Base-by-base conservation (phyloP, 2,329 filamentous ascomycete species). In the Ilyonectria mors-panacis region DNA sequence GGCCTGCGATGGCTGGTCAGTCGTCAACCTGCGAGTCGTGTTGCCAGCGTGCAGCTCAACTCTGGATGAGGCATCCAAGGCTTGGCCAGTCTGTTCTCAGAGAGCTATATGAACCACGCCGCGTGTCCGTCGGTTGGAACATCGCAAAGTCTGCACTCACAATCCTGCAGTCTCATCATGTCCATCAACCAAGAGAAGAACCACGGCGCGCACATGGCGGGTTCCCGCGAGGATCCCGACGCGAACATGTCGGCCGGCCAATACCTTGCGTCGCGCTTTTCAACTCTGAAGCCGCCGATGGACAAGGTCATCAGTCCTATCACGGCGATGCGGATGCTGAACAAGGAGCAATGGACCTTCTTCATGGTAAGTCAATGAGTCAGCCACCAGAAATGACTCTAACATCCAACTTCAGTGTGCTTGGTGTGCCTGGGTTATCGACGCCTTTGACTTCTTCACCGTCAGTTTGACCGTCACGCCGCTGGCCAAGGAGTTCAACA, bases 381-480 rank as follows among this genome's bases (percentile, higher is more conserved):
- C 17, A 8, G 5, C 26, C 26, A n/a, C 3, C 15, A 42, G 39
- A 8, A n/a, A n/a, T 8, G 26, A 4, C 7, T n/a, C 39, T 42
- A 42, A 42, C 39, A 42, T 3, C 5, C 15, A 8, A 17, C n/a
- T 7, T n/a, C 39, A 42, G 39, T 42, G 39, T 8, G 39, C 39
- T 7, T 42, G 39, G 39, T 42, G 39, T n/a, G 15, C 39, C 39
- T 42, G 39, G 39, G 39, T 42, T n/a, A 42, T 79, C 10, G 81
- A 89, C 58, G 86, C 86, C 2, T 89, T 89, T 56, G 90, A 92
- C 77, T 92, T 91, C 81, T 90, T 91, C 77, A 90, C 88, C 51
- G 89, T 91, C 28, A 89, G 87, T 1, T 81, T 92, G 48, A 89
- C 88, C 0, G 82, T 90, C 17, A 85, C 81, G 12, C 82, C 87